Evolutionary conservation across 352 stramenopile species (phyloP).

Genomic region (Phytophthora melonis): DNA sequence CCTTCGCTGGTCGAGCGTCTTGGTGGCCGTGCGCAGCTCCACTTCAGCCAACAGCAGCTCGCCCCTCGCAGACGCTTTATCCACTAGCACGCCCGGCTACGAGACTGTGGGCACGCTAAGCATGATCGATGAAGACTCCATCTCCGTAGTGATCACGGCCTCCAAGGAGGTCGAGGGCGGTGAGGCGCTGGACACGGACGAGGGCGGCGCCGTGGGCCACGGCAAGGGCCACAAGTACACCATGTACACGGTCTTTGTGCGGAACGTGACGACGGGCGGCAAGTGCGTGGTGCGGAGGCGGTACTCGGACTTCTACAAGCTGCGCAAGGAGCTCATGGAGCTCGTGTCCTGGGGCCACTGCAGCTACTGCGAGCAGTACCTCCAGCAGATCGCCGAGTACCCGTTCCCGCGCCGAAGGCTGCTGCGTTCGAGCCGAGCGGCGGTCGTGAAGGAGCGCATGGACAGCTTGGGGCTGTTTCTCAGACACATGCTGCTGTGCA

Average conservation of each 20-base stretch:
- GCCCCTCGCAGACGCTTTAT: background rate
- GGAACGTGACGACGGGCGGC: conserved; percentile 71
- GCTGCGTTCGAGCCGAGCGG: conserved; percentile 71
- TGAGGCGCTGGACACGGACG: conserved; percentile 25
- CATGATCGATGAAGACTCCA: conserved; percentile 74
- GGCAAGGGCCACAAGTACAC: conserved; percentile 73
- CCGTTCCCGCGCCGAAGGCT: conserved; percentile 81
- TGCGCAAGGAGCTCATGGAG: conserved; percentile 86
- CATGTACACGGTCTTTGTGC: conserved; percentile 89
- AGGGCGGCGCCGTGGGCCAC: conserved; percentile 24
- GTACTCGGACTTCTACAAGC: conserved; percentile 90
- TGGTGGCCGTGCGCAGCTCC: conserved; percentile 25
- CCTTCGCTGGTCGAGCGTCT: conserved; percentile 25
- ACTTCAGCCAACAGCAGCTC: conserved; percentile 5
- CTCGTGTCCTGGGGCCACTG: conserved; percentile 85
- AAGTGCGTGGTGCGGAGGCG: conserved; percentile 82
- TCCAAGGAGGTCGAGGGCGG: conserved; percentile 59
- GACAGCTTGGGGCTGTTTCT: conserved; percentile 84
- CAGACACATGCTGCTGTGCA: conserved; percentile 76
- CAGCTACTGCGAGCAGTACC: conserved; percentile 66
- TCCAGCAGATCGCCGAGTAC: conserved; percentile 77
- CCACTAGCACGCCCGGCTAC: background rate
- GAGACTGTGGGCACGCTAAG: background rate
- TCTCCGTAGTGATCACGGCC: conserved; percentile 72
- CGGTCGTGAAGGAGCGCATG: conserved; percentile 88